phyloP scores from a whole-genome alignment of 2,329 filamentous ascomycete genomes.

The Colletotrichum sp. region DNA sequence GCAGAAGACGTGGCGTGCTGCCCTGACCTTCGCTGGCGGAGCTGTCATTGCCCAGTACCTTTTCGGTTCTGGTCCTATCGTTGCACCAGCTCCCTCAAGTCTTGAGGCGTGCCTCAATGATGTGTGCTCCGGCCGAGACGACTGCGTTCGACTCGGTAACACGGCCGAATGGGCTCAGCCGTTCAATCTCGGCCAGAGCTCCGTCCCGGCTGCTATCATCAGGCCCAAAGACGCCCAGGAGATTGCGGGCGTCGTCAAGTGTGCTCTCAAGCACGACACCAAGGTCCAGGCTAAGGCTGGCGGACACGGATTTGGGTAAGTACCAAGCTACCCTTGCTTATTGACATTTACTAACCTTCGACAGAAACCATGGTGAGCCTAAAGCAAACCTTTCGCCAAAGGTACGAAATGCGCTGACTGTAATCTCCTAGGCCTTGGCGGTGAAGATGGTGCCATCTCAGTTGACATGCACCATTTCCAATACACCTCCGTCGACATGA shows the following conservation, averaged over 20 bases:
- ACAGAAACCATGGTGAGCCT: neutral
- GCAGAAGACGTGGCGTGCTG: neutral
- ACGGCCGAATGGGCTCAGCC: slow-evolving; percentile 49
- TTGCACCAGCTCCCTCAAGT: neutral
- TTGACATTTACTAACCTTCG: neutral
- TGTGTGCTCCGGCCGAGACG: slow-evolving; percentile 47
- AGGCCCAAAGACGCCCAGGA: slow-evolving; percentile 57
- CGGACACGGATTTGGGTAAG: slow-evolving; percentile 66
- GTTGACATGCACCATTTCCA: slow-evolving; percentile 60
- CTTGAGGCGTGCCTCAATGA: slow-evolving; percentile 49
- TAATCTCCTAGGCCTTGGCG: slow-evolving; percentile 43
- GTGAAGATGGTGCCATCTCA: slow-evolving; percentile 53
- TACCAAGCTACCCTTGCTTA: neutral
- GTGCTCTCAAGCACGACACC: slow-evolving; percentile 51
- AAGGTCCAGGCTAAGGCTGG: slow-evolving; percentile 67
- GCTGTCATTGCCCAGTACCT: neutral
- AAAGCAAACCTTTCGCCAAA: neutral
- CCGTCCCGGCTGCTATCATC: slow-evolving; percentile 61
- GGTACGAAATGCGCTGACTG: neutral
- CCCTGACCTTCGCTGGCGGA: neutral
- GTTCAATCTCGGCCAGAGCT: slow-evolving; percentile 55
- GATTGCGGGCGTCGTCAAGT: slow-evolving; percentile 61
- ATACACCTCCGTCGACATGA: slow-evolving; percentile 56
- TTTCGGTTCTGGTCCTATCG: neutral
- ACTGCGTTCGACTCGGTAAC: slow-evolving; percentile 48